A percentile compares a stretch with the other conserved stretches of the same genome.
phyloP scores from a whole-genome alignment of 2,329 filamentous ascomycete genomes.

The Clonostachys rosea region DNA sequence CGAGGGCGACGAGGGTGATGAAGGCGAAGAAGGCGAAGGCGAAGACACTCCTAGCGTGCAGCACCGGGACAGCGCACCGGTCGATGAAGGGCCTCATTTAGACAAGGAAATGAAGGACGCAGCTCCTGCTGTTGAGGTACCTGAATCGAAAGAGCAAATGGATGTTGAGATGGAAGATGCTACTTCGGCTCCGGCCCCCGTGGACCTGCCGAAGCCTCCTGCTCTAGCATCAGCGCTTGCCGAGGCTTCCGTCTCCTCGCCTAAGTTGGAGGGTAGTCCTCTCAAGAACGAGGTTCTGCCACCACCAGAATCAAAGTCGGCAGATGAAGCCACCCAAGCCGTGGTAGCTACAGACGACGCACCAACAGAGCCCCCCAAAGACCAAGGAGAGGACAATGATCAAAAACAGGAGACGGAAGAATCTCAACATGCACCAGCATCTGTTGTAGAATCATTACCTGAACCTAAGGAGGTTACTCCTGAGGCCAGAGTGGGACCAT shows the following conservation, averaged over 20 bases:
- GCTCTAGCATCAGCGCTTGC: background rate
- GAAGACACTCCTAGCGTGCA: conserved; percentile 39
- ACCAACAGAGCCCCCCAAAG: too few relatives aligned
- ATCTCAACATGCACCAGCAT: too few relatives aligned
- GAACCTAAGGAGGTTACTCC: background rate
- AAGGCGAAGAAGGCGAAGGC: conserved; percentile 40
- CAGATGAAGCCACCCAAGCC: background rate
- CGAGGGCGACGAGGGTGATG: conserved; percentile 40
- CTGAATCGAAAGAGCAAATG: conserved; percentile 5
- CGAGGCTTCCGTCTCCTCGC: conserved; percentile 11
- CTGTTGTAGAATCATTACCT: background rate
- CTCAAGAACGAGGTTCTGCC: conserved; percentile 45
- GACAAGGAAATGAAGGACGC: conserved; percentile 31
- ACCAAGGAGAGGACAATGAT: too few relatives aligned
- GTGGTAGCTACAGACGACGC: too few relatives aligned
- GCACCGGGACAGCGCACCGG: conserved; percentile 21
- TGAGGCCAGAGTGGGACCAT: background rate
- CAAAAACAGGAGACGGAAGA: too few relatives aligned
- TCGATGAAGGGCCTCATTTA: conserved; percentile 20
- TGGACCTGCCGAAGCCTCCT: too few relatives aligned
- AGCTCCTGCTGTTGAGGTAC: conserved; percentile 16
- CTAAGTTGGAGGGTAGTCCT: conserved; percentile 42
- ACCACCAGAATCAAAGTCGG: conserved; percentile 27
- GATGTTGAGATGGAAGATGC: conserved; percentile 19
- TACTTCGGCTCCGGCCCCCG: conserved; percentile 6